A percentile compares a stretch with the other conserved stretches of the same genome.
phyloP scores from a whole-genome alignment of 2,329 filamentous ascomycete species.

The Alternaria metachromatica region DNA sequence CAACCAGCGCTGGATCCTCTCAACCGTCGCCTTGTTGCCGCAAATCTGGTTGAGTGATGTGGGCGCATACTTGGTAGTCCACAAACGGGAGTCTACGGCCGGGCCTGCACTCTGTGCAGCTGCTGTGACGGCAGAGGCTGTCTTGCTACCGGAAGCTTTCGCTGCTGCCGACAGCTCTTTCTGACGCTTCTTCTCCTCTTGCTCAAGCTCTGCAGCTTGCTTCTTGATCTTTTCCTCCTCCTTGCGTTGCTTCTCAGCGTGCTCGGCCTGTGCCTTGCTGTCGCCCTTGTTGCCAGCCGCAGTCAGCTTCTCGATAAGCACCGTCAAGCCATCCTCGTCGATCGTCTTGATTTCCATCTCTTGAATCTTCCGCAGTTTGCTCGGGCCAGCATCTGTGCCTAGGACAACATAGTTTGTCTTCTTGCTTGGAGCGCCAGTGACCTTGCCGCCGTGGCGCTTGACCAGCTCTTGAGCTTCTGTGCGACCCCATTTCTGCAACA shows the following conservation, averaged over 20 bases:
- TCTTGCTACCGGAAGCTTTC: conserved; percentile 47
- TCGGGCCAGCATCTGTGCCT: conserved; percentile 88
- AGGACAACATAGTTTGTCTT: conserved; percentile 96
- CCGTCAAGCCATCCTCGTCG: conserved; percentile 89
- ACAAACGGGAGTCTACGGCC: conserved; percentile 60
- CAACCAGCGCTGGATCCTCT: conserved; percentile 89
- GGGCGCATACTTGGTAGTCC: conserved; percentile 96
- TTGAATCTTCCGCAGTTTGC: conserved; percentile 86
- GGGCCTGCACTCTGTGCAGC: conserved; percentile 27
- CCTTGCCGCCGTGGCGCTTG: conserved; percentile 92
- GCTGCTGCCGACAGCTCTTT: conserved; percentile 55
- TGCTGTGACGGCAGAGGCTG: conserved; percentile 35
- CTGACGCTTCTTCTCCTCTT: conserved; percentile 79
- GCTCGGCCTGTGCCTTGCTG: conserved; percentile 85
- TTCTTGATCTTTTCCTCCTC: conserved; percentile 83
- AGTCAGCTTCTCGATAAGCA: conserved; percentile 80
- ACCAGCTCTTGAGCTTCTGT: conserved; percentile 86
- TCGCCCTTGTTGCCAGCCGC: conserved; percentile 76
- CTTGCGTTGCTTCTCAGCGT: conserved; percentile 81
- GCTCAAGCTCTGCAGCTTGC: conserved; percentile 84
- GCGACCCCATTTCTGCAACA: conserved; percentile 79
- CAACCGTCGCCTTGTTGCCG: conserved; percentile 89
- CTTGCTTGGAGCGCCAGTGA: conserved; percentile 82
- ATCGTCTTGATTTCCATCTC: conserved; percentile 86
- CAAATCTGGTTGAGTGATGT: conserved; percentile 86